A percentile compares a stretch with the other conserved stretches of the same genome.
Conservation (phyloP, 75 land plant genomes). For the Larix kaempferi region DNA sequence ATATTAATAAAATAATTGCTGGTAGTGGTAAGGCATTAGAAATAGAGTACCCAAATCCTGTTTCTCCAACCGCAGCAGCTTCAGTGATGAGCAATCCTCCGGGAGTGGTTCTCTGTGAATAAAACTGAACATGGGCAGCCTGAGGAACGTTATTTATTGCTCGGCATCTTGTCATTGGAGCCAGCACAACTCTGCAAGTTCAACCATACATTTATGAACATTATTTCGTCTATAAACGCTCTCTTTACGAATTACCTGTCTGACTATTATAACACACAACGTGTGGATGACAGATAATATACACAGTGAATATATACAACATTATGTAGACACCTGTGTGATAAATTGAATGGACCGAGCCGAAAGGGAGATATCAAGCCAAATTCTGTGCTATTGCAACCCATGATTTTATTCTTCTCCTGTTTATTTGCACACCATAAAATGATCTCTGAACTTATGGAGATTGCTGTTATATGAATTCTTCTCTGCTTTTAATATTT, state of each 20-base stretch:
- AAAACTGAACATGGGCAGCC: conserved; percentile 45
- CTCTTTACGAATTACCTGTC: no score
- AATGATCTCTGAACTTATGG: no score
- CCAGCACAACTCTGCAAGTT: conserved; percentile 63
- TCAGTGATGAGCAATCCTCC: conserved; percentile 82
- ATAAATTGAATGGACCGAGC: conserved; percentile 50
- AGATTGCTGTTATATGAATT: no score
- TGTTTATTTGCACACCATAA: no score
- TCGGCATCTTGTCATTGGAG: conserved; percentile 88
- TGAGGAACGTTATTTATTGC: conserved; percentile 53
- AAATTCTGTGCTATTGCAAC: no score
- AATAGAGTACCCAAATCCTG: conserved; percentile 2
- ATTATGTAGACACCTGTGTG: conserved; percentile 41
- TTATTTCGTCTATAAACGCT: no score
- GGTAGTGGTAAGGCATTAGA: no score
- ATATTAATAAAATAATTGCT: neutral
- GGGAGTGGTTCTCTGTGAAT: conserved; percentile 54
- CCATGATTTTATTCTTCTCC: no score
- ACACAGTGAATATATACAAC: neutral
- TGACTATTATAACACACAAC: no score
- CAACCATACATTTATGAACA: neutral
- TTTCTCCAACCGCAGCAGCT: conserved; percentile 16
- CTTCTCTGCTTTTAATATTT: no score
- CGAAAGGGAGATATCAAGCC: conserved; percentile 39
- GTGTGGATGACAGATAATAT: neutral